Evolutionary conservation across 2,329 filamentous ascomycete genomes (phyloP), one percentile per base, ranked within the genome.

Genomic region (Calonectria fujianensis): DNA sequence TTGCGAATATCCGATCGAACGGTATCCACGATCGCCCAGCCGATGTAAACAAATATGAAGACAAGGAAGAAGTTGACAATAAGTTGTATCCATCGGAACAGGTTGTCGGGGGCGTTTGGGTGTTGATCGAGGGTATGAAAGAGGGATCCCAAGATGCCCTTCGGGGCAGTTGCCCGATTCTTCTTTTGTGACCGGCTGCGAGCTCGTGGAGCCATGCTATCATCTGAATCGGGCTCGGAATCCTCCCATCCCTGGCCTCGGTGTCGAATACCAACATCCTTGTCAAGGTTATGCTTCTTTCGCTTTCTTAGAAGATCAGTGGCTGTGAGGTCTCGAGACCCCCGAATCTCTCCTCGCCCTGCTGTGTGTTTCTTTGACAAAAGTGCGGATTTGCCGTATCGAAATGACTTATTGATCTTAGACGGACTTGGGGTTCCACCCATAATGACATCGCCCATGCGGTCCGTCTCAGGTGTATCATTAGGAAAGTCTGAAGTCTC

Each of bases 1-100:
- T 93, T 91, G 75, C 92, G 88, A 41, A 98, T 93, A 83, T 98
- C 96, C 31, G 90, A 89, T 18, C 93, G 92, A 68, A 97, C 92
- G 11, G 94, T 93, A 18, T 89, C 87, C 77, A 94, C 91, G 79
- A 95, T 90, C 1, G 90, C 89, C 86, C 93, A 95, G 41, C 95
- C 88, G 54, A 95, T 87, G 84, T 94, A 96, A 51, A 92, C 85
- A 70, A 89, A 85, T 16, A 89, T 83, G 6, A 84, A 83, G 7
- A 93, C 88, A 20, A 94, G 86, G 74, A 91, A 89, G 61, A 92
- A 82, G 82, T 95, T 95, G 85, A 95, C 90, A 3, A 89, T 82
- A 4, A 93, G 85, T 71, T 90, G 89, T 41, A 93, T 84, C 89
- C 91, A 93, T 75, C 88, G 88, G 63, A 90, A 90, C 51, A 92